Evolutionary conservation across 768 basidiomycete genomes (phyloP).

Genomic region (Mycena amicta): DNA sequence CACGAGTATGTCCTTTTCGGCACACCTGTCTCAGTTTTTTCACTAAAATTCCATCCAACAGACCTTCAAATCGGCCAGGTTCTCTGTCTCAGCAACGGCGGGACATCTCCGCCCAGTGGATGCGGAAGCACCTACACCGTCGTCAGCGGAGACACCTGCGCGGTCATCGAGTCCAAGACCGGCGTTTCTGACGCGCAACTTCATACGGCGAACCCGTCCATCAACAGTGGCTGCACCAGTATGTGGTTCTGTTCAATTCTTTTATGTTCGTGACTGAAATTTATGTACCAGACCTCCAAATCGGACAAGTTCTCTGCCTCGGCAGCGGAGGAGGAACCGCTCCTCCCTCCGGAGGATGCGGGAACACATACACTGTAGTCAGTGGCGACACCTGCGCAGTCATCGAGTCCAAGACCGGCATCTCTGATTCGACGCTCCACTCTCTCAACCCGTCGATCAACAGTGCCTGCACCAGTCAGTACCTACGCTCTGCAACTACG

Average conservation of each 20-base stretch:
- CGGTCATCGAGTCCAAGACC: not conserved
- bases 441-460: constrained; percentile 1
- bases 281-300: constrained; percentile 5
- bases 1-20: constrained; percentile 7
- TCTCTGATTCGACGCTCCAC: not conserved
- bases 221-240: constrained; percentile 8
- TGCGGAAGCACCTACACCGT: not conserved
- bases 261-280: not conserved
- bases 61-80: constrained; percentile 8
- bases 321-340: not conserved
- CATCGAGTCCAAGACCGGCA: not conserved
- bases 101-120: not conserved
- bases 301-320: constrained; percentile 10
- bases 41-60: not conserved
- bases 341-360: not conserved
- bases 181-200: not conserved
- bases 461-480: constrained; percentile 4
- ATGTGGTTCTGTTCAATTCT: not conserved
- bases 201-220: not conserved
- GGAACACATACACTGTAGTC: not conserved
- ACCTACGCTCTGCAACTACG: no score
- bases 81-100: constrained; percentile 6
- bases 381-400: constrained; percentile 1
- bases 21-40: not conserved
- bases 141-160: constrained; percentile 6